Evolutionary conservation across 306 rosid species (phyloP).

Genomic region (Dryas octopetala): DNA sequence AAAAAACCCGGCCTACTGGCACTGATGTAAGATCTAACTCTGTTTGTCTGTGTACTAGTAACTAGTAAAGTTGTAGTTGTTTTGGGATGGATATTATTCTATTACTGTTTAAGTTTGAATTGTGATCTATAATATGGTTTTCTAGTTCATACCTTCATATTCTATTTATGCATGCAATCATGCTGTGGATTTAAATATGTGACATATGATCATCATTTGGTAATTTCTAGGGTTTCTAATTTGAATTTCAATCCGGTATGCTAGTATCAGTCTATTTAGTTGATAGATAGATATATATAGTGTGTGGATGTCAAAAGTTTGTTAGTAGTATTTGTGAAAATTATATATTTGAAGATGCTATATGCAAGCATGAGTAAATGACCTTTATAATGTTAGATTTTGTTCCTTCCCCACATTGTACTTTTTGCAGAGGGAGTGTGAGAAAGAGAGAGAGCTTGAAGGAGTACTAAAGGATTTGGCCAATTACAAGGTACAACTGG

Average conservation of each 20-base stretch:
- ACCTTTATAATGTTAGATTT: background rate
- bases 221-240: background rate
- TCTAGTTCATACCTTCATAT: background rate
- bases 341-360: background rate
- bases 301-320: background rate
- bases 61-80: background rate
- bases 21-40: slow-evolving; percentile 46
- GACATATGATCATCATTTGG: background rate
- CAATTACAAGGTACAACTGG: slow-evolving; percentile 66
- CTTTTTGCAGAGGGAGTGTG: slow-evolving; percentile 37
- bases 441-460: slow-evolving; percentile 50
- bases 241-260: background rate
- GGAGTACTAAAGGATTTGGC: slow-evolving; percentile 59
- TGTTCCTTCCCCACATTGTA: background rate
- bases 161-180: background rate
- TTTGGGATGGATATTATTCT: too few species aligned
- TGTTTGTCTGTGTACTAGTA: background rate
- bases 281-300: too few species aligned
- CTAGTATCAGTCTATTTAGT: too few species aligned
- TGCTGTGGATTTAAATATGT: background rate
- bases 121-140: background rate
- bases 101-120: background rate
- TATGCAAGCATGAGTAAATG: background rate
- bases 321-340: background rate
- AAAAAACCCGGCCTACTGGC: slow-evolving; percentile 30